Percentiles rank a stretch among this genome's conserved stretches.
Conservation (phyloP, 2,329 filamentous ascomycete genomes). For the Cryphonectria parasitica region DNA sequence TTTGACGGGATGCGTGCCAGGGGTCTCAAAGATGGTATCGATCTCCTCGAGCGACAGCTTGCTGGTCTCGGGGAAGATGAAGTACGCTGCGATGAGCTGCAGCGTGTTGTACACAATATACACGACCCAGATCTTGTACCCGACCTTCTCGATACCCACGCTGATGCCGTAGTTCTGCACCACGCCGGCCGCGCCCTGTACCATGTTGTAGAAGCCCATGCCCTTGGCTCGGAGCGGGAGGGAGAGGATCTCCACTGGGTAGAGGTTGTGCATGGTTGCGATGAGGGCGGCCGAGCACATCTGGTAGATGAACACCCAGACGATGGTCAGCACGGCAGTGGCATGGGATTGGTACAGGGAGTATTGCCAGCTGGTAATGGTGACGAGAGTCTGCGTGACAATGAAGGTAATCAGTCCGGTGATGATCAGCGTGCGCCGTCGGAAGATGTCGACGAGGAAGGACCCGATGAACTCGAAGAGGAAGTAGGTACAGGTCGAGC, state of each 20-base stretch:
- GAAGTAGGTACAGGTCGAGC: conserved; percentile 49
- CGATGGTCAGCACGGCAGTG: conserved; percentile 46
- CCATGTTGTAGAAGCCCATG: conserved; percentile 50
- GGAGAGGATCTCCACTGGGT: conserved; percentile 49
- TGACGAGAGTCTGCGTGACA: conserved; percentile 48
- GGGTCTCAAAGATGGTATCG: conserved; percentile 56
- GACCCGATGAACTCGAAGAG: conserved; percentile 49
- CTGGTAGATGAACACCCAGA: conserved; percentile 54
- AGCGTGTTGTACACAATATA: conserved; percentile 54
- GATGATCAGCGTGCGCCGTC: conserved; percentile 50
- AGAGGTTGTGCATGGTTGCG: conserved; percentile 53
- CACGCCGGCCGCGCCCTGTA: conserved; percentile 48
- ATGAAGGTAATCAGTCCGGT: conserved; percentile 47
- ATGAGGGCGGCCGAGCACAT: conserved; percentile 49
- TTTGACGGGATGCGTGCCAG: conserved; percentile 30
- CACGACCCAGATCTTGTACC: conserved; percentile 55
- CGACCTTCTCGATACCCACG: conserved; percentile 49
- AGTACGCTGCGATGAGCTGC: conserved; percentile 52
- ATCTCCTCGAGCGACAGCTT: conserved; percentile 58
- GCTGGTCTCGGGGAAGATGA: conserved; percentile 57
- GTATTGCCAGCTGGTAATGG: conserved; percentile 53
- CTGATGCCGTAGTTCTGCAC: conserved; percentile 51
- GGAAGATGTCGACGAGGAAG: conserved; percentile 47
- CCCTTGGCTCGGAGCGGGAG: conserved; percentile 48
- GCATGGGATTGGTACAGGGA: conserved; percentile 36